Evolutionary conservation across 73 alveolate species (phyloP), one percentile per base, ranked within the genome.

Genomic region (Stentor roeselii): DNA sequence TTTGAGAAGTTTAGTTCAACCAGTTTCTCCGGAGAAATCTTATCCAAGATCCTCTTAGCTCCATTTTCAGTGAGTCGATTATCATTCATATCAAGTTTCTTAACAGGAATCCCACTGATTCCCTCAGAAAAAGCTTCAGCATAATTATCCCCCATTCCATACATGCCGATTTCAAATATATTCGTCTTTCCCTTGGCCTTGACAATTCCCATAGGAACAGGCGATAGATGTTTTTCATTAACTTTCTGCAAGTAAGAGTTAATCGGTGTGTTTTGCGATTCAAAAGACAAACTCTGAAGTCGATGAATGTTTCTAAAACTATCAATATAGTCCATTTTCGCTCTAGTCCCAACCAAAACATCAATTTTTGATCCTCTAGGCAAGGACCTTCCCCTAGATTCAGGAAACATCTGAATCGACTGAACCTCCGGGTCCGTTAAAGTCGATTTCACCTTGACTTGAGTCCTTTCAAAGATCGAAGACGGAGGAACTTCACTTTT

Each of bases 101-200:
- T 41, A 0, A 76, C 84, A 27, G n/a, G 38, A 76, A 76, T 14
- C 2, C 39, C 41, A 1, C 39, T 39, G 36, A 76, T 39, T 39
- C 75, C 60, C n/a, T 39, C 84, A 39, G 84, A 39, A 14, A 76
- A 76, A 37, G 84, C 84, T 76, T 76, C 74, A 39, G 84, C 84
- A 76, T 76, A 76, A 76, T 15, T 6, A 39, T 76, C 84, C 39
- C 84, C 84, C 84, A 76, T 76, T 40, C 40, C 74, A 2, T 39
- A 39, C 60, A 37, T 76, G n/a, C 75, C 75, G 6, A 76, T 76
- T 21, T 76, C 60, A 27, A 76, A 27, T 1, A 36, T 67, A 6
- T 37, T 15, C 1, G 32, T 40, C 39, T 76, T 39, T 76, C 84
- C 84, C 39, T 15, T 35, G 27, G 60, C 21, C 39, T 41, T 76